These are phyloP conservation scores for Heritiera fomes DNA, from an alignment of 345 rosid genomes.

Conservation along the genomic window DNA sequence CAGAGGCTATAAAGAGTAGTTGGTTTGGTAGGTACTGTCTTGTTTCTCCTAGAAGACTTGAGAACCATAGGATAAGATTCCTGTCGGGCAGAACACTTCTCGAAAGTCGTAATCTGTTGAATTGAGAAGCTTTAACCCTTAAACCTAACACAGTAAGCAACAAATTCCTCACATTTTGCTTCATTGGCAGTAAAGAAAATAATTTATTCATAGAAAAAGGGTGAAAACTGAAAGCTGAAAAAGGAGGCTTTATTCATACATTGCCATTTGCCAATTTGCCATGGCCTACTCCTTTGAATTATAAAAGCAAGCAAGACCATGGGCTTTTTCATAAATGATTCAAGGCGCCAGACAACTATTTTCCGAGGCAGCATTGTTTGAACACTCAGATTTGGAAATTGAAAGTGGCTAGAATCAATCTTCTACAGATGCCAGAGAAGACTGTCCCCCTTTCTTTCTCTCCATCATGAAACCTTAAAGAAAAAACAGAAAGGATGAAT, in stretches of 20 bases:
- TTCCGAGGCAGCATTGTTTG: neutral
- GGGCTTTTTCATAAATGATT: neutral
- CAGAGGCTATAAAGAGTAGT: neutral
- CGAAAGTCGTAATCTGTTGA: neutral
- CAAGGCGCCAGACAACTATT: neutral
- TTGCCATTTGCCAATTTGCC: neutral
- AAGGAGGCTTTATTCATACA: neutral
- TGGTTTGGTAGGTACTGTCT: neutral
- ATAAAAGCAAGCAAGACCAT: neutral
- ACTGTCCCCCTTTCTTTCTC: neutral
- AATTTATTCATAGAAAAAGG: neutral
- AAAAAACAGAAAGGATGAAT: neutral
- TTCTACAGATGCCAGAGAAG: neutral
- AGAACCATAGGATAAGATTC: neutral
- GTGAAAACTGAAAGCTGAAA: neutral
- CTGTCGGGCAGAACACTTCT: neutral
- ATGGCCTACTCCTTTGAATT: neutral
- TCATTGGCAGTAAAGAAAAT: neutral
- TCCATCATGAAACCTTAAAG: neutral
- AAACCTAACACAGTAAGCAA: neutral
- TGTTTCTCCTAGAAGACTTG: neutral
- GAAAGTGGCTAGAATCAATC: neutral
- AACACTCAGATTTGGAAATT: neutral
- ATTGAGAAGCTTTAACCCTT: neutral
- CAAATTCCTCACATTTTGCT: neutral